Conservation (phyloP, 768 basidiomycete species). For the Suillus subluteus region DNA sequence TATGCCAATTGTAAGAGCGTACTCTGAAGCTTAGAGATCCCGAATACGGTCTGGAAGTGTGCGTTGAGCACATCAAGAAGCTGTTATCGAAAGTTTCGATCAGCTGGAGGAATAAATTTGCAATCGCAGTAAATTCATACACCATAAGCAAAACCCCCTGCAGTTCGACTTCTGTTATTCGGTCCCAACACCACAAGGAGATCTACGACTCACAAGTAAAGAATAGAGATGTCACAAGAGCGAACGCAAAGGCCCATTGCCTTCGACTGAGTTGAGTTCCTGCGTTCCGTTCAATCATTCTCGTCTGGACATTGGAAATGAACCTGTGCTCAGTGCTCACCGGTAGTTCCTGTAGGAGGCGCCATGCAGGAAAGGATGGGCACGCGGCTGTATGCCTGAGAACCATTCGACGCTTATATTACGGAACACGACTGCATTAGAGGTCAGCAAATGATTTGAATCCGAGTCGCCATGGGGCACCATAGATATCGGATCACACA, state of each 20-base stretch:
- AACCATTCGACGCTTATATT: conserved; percentile 14
- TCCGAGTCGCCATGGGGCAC: not conserved
- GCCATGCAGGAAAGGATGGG: conserved; percentile 33
- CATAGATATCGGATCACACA: not conserved
- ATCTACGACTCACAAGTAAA: conserved; percentile 58
- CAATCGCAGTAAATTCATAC: conserved; percentile 36
- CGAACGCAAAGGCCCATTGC: conserved; percentile 61
- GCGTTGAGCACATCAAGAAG: conserved; percentile 70
- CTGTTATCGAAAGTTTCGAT: conserved; percentile 32
- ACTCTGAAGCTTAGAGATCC: conserved; percentile 69
- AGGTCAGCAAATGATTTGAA: not conserved
- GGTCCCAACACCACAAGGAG: not conserved
- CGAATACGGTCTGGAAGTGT: conserved; percentile 74
- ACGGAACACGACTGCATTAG: not conserved
- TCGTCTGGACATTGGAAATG: not conserved
- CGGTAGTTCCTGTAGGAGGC: conserved; percentile 45
- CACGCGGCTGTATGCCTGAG: not conserved
- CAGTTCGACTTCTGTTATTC: conserved; percentile 2
- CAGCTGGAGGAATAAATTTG: conserved; percentile 12
- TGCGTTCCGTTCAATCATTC: conserved; percentile 11
- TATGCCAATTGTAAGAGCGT: conserved; percentile 78
- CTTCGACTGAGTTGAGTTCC: conserved; percentile 46
- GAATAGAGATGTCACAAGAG: conserved; percentile 74
- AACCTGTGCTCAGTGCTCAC: conserved; percentile 26
- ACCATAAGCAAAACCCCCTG: conserved; percentile 72